Evolutionary conservation across 148 eudicot genomes (phyloP).

Genomic region (Gaultheria prostrata): DNA sequence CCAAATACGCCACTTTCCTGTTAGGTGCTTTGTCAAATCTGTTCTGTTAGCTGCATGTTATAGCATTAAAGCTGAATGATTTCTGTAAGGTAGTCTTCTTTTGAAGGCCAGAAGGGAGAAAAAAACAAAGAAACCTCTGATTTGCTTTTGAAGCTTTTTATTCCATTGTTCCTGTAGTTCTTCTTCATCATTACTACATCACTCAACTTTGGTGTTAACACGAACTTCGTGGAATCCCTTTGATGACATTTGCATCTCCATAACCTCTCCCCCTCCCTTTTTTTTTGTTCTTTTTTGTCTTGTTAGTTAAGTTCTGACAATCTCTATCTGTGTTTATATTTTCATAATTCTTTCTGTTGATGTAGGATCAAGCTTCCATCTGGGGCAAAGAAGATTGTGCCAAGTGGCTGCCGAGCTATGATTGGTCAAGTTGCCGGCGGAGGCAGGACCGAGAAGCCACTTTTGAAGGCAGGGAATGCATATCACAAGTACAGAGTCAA

Average conservation of each 20-base stretch:
- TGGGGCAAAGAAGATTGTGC: slow-evolving; percentile 35
- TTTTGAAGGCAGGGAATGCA: slow-evolving; percentile 35
- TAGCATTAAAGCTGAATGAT: not conserved
- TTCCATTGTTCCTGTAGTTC: not conserved
- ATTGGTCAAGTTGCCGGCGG: slow-evolving; percentile 37
- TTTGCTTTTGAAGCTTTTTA: not conserved
- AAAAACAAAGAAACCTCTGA: not conserved
- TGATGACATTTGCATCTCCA: not conserved
- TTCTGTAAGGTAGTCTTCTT: too few species aligned
- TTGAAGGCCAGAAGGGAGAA: too few species aligned
- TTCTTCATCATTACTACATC: not conserved
- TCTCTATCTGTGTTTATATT: not conserved
- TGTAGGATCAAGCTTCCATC: slow-evolving; percentile 36
- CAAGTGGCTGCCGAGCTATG: slow-evolving; percentile 33
- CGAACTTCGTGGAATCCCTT: not conserved
- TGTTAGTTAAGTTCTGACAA: not conserved
- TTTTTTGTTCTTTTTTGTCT: not conserved
- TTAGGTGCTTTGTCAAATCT: not conserved
- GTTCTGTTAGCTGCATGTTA: not conserved
- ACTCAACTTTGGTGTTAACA: not conserved
- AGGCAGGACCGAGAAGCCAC: slow-evolving; percentile 31
- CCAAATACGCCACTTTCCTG: not conserved
- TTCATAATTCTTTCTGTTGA: too few species aligned
- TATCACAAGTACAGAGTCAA: slow-evolving; percentile 37
- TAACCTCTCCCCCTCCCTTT: not conserved